Percentiles rank a stretch among this genome's conserved stretches.
Conservation (phyloP, 345 rosid species). For the Aegle marmelos region DNA sequence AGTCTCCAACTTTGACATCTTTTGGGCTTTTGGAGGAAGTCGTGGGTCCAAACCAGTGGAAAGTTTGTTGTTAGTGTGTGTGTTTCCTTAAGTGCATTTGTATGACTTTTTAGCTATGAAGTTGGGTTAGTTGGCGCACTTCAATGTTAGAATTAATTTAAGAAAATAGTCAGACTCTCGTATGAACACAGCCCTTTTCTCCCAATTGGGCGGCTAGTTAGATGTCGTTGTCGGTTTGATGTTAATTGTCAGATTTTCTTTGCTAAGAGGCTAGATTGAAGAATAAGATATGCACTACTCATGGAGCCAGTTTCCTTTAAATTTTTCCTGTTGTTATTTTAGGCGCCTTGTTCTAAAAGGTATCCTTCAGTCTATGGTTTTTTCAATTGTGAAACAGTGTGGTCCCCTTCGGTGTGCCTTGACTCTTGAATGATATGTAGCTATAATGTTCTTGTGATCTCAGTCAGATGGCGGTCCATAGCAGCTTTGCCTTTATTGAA, state of each 20-base stretch:
- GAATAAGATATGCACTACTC: background rate
- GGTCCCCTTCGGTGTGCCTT: conserved; percentile 19
- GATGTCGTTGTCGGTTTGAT: conserved; percentile 39
- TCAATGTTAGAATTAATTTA: conserved; percentile 3
- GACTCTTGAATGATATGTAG: background rate
- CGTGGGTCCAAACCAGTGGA: conserved; percentile 29
- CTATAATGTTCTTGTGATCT: background rate
- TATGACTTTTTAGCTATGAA: conserved; percentile 16
- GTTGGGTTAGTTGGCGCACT: conserved; percentile 19
- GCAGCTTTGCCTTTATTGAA: background rate
- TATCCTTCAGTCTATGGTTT: background rate
- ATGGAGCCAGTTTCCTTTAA: conserved; percentile 20
- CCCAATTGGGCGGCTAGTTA: conserved; percentile 33
- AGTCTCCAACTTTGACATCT: conserved; percentile 1
- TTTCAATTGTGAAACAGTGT: background rate
- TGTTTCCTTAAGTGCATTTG: conserved; percentile 24
- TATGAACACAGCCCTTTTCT: background rate
- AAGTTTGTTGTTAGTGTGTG: conserved; percentile 12
- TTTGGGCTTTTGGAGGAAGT: background rate
- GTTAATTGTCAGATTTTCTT: conserved; percentile 24
- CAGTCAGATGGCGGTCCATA: background rate
- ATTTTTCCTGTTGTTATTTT: conserved; percentile 4
- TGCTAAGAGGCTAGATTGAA: background rate
- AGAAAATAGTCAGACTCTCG: conserved; percentile 12
- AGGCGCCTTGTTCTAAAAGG: conserved; percentile 28